A percentile compares a stretch with the other conserved stretches of the same genome.
These are phyloP conservation scores for Wallacemonas sp. DNA, from an alignment of 208 protist genomes.

Conservation along the genomic window DNA sequence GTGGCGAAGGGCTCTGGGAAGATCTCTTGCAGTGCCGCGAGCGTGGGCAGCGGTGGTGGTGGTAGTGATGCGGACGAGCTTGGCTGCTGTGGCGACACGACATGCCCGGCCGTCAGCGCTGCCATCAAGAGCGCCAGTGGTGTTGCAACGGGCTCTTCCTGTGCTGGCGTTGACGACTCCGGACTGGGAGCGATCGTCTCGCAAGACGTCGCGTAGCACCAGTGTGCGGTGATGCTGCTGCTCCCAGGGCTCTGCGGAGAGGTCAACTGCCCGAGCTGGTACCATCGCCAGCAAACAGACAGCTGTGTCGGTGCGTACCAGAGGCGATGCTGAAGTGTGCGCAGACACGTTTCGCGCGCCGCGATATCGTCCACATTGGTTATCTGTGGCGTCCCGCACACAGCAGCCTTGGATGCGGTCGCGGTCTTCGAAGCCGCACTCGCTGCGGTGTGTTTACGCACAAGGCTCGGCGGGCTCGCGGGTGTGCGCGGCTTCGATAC, in stretches of 20 bases:
- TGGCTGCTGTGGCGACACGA: too few species aligned
- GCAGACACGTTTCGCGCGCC: neutral
- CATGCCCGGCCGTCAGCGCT: too few species aligned
- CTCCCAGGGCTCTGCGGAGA: neutral
- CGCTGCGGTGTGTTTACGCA: neutral
- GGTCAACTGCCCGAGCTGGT: neutral
- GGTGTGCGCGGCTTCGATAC: neutral
- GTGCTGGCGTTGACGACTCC: too few species aligned
- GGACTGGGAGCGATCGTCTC: too few species aligned
- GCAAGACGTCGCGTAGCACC: neutral
- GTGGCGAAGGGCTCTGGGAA: neutral
- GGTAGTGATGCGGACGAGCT: too few species aligned
- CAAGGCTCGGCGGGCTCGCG: neutral
- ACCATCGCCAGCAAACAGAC: conserved; percentile 3
- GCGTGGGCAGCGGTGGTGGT: too few species aligned
- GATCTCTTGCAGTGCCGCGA: neutral
- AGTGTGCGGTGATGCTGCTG: neutral
- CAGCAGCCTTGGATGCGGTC: too few species aligned
- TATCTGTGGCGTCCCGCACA: too few species aligned
- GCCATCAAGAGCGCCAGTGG: too few species aligned
- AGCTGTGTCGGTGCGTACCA: conserved; percentile 5
- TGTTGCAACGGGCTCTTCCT: too few species aligned
- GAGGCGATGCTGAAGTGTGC: neutral
- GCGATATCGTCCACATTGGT: too few species aligned
- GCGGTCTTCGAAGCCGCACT: too few species aligned